Base-by-base conservation (phyloP, 2,329 filamentous ascomycete species). In the Botrytis tulipae region DNA sequence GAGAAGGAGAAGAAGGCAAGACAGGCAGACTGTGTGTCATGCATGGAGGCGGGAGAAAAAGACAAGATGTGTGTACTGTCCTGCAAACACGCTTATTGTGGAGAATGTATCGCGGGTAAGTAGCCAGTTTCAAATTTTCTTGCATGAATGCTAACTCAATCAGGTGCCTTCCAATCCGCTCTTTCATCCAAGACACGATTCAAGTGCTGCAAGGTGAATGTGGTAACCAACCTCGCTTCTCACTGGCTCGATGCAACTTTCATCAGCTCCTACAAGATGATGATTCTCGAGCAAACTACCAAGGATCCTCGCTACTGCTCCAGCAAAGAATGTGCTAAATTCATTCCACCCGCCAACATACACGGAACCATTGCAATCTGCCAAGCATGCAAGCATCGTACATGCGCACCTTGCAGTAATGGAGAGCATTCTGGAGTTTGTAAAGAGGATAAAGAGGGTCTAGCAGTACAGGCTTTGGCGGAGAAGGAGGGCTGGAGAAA, bases 251-350 rank as follows among this genome's bases (percentile, higher is more conserved):
- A 75, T 32, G 18, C 54, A 9, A 40, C 71, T 18, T 77, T 80
- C 46, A 35, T 74, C 25, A 54, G 60, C 22, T 72, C 73, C 37
- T 80, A 80, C 40, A 62, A 72, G n/a, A 60, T 75, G 18, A 67
- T 80, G 22, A 40, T 76, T n/a, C 75, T 78, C 16, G 79, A 81
- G 62, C 75, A 78, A 32, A 63, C 54, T n/a, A 80, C 79, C 22
- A 74, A 75, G 35, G 78, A 79, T 37, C 78, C 78, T 12, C 74
- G 76, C 40, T 81, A 79, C 73, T 81, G 79, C 73, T 74, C 75
- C 35, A 73, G 59, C 2, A 66, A 66, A 14, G 67, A 51, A 16
- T 81, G 79, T 68, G 66, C 72, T 44, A 75, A 73, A 32, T 81
- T 81, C 63, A 78, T 81, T 25, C 76, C 77, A 14, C 78, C 78